Evolutionary conservation across 139 green algal species (phyloP).

Genomic region (Micromonas commoda): DNA sequence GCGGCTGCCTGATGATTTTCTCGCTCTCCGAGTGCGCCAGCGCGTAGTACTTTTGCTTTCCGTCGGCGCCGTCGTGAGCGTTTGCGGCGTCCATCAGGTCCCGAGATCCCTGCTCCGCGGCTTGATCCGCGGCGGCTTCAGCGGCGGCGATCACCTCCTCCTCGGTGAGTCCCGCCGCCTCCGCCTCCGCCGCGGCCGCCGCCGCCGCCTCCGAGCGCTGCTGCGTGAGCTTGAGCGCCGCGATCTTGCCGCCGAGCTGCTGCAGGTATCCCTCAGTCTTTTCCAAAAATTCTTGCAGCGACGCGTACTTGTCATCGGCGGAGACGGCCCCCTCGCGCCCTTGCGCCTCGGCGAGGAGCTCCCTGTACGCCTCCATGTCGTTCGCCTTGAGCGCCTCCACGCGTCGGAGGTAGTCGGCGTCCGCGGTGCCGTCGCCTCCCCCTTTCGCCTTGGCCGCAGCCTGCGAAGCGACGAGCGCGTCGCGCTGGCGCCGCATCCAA

Average conservation of each 20-base stretch:
- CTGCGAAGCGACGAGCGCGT: background rate
- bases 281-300: slow-evolving; percentile 45
- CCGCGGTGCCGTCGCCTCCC: background rate
- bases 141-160: slow-evolving; percentile 59
- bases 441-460: background rate
- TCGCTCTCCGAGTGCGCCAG: slow-evolving; percentile 59
- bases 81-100: slow-evolving; percentile 14
- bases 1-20: slow-evolving; percentile 59
- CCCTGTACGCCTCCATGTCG: slow-evolving; percentile 71
- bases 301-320: slow-evolving; percentile 43
- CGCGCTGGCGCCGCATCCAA: background rate
- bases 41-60: slow-evolving; percentile 52
- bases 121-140: slow-evolving; percentile 50
- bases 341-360: slow-evolving; percentile 52
- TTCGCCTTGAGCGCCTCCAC: slow-evolving; percentile 61
- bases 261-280: slow-evolving; percentile 95
- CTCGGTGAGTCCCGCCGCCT: slow-evolving; percentile 34
- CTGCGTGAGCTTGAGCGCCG: slow-evolving; percentile 54
- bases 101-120: background rate
- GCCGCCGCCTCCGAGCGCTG: slow-evolving; percentile 50
- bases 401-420: slow-evolving; percentile 26
- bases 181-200: slow-evolving; percentile 47
- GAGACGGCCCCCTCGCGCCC: slow-evolving; percentile 10
- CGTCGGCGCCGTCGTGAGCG: background rate
- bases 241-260: slow-evolving; percentile 66